phyloP scores from a whole-genome alignment of 1,284 basidiomycete genomes.

The Fomitopsis schrenkii region DNA sequence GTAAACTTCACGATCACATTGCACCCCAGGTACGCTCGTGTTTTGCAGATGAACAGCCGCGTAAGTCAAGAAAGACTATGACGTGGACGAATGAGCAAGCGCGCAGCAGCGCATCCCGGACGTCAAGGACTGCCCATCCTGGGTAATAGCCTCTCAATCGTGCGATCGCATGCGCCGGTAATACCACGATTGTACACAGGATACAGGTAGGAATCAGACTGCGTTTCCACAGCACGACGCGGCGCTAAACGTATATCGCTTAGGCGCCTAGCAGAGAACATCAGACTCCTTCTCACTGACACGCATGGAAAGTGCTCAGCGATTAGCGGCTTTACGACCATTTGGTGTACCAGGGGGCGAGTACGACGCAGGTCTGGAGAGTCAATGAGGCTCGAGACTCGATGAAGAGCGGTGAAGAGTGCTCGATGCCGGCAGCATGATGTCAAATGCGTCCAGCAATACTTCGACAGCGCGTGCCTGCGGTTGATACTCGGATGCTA shows the following conservation, averaged over 20 bases:
- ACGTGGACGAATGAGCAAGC: not conserved
- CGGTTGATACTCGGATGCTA: not conserved
- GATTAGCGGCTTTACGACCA: not conserved
- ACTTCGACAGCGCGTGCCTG: not conserved
- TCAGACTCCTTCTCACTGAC: not conserved
- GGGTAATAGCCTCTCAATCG: too few species aligned
- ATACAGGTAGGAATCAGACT: too few species aligned
- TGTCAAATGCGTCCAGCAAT: not conserved
- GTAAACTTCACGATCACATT: too few species aligned
- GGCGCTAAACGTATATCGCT: not conserved
- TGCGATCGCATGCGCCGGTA: too few species aligned
- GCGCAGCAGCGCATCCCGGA: too few species aligned
- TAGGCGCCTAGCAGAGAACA: not conserved
- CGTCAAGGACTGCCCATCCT: too few species aligned
- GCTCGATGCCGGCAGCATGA: not conserved
- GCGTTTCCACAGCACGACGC: too few species aligned
- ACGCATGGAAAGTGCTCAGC: not conserved
- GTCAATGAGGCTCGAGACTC: not conserved
- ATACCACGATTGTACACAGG: too few species aligned
- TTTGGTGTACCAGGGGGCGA: not conserved
- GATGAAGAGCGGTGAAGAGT: not conserved
- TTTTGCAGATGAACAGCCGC: too few species aligned
- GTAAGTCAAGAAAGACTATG: not conserved
- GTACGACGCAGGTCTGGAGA: not conserved
- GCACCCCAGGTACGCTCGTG: too few species aligned